Base-by-base conservation (phyloP, 1,284 basidiomycete species). In the Coniferiporia weirii region DNA sequence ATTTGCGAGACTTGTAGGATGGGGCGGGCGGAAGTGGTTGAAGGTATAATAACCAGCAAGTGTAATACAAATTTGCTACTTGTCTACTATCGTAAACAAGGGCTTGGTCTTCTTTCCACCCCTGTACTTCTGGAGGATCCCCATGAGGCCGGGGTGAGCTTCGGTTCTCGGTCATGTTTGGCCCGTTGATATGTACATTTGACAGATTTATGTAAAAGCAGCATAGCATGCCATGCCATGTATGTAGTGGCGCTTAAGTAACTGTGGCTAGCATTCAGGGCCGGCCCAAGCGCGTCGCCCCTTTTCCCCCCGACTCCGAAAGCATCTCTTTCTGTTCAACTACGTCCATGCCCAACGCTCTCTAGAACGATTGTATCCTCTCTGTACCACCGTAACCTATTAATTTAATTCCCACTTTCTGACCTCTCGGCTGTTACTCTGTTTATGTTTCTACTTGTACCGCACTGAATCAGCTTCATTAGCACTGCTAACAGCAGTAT, bases 1-100 rank as follows among this genome's bases (percentile, higher is more conserved):
- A 15, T 88, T 88, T 67, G 82, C 83, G 44, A 72, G 83, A 55
- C 75, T 88, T n/a, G 74, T 86, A n/a, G 81, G 82, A 13, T 71
- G 72, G 64, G 72, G 73, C 20, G 74, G 74, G 2, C 67, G 68
- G 12, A 51, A 57, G 40, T 67, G 65, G 66, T 56, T 63, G 10
- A 60, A 65, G 13, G 60, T 64, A 8, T 67, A 46, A 56, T n/a
- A n/a, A 17, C 6, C 20, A 44, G 20, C 34, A 17, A 19, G 4
- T 40, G 34, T 38, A 12, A 38, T 38, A 38, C 36, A 38, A 38
- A n/a, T n/a, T n/a, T n/a, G n/a, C n/a, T n/a, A n/a, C n/a, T n/a
- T n/a, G n/a, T n/a, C n/a, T n/a, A n/a, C n/a, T n/a, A n/a, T n/a
- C n/a, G n/a, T n/a, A 27, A 5, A 27, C 27, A 27, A 27, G 5